These are phyloP conservation scores for Dioscorea zingiberensis DNA, from an alignment of 106 monocot genomes.

Conservation along the genomic window DNA sequence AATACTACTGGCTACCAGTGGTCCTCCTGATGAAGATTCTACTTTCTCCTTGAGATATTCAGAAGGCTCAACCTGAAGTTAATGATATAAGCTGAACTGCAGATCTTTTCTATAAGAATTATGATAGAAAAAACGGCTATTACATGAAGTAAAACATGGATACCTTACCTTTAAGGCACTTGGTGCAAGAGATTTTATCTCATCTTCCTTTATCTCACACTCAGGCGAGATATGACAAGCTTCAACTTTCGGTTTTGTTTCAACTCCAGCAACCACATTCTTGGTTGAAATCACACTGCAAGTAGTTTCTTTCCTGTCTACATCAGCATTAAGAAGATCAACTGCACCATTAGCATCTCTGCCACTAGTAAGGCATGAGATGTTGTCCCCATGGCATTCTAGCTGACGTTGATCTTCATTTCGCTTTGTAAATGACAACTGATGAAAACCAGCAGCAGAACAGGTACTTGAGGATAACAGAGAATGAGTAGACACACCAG, in stretches of 20 bases:
- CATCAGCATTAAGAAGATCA: not conserved
- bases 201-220: not conserved
- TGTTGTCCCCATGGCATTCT: conserved; percentile 38
- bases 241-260: not conserved
- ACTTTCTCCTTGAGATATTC: not conserved
- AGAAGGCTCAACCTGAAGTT: conserved; percentile 12
- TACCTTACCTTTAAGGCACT: not conserved
- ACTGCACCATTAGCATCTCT: conserved; percentile 23
- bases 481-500: not conserved
- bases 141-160: not conserved
- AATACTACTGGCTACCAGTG: not conserved
- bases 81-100: conserved; percentile 1
- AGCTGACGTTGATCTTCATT: conserved; percentile 12
- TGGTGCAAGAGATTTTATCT: not conserved
- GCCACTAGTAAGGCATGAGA: conserved; percentile 33
- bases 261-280: conserved; percentile 2
- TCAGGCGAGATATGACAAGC: not conserved
- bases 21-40: not conserved
- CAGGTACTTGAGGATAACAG: conserved; percentile 2
- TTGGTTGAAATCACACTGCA: conserved; percentile 8
- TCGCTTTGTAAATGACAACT: conserved; percentile 2
- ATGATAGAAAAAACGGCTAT: not conserved
- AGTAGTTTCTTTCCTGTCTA: conserved; percentile 13
- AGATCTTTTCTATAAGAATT: not conserved
- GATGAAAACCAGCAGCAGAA: not conserved